Base-by-base conservation (phyloP, 108 stramenopile genomes). In the Stephanodiscus minutulus region DNA sequence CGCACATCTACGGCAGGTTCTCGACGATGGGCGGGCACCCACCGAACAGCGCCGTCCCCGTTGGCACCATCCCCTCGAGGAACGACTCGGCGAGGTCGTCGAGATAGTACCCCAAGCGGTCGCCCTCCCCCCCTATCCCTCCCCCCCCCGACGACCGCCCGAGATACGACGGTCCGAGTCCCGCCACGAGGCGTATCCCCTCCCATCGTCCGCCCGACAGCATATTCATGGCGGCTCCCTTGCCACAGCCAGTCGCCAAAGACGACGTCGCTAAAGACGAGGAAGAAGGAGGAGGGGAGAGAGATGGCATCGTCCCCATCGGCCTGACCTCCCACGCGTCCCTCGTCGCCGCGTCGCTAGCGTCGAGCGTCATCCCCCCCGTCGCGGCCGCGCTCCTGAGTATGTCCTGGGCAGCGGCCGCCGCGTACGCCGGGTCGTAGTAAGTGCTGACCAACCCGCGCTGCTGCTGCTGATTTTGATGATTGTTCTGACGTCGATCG, bases 41-140 rank as follows among this genome's bases (percentile, higher is more conserved):
- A 8, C 78, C 84, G 82, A 92, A 90, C 44, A 89, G 61, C 15
- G 79, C 79, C 64, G 85, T 85, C 70, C 88, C 90, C 28, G 83
- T 81, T 10, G 88, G 88, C 6, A 90, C 74, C 44, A 81, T 76
- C 12, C 65, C 71, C 15, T 87, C 88, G 64, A 90, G 71, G 25
- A 88, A 80, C 6, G 87, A 74, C 61, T 90, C 91, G 22, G 91
- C 91, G 36, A 87, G 61, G 69, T 85, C 84, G 68, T 92, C 91
- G 78, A 92, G 80, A 61, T 82, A 87, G 53, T 72, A 65, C 27
- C 77, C 68, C 0, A 87, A 87, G 73, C 85, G 77, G 70, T 88
- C 87, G 29, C 86, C 90, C 10, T 60, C 86, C 56, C 83, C 80
- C 36, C 85, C 86, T 22, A 82, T 83, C 70, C 81, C 66, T 10